Evolutionary conservation across 768 basidiomycete genomes (phyloP), one percentile per base, ranked within the genome.

Genomic region (Leucosporidium creatinivorum): DNA sequence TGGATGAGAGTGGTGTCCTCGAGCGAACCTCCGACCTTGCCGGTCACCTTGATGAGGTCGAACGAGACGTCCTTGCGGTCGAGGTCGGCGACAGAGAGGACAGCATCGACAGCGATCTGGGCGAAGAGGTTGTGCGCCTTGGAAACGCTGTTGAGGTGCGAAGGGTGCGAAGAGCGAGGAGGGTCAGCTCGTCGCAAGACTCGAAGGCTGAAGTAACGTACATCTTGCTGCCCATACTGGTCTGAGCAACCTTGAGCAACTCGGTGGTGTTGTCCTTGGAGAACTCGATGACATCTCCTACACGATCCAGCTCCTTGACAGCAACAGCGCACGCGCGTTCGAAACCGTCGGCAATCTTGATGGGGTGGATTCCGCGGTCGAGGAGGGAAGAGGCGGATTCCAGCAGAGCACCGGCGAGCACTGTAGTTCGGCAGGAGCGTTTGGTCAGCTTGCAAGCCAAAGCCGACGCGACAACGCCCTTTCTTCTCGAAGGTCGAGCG

Each of bases 291-390:
- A 81, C 84, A 82, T 99, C 96, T 19, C 91, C 90, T 65, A 96
- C 93, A 52, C 84, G 81, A 80, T 98, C 89, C 59, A 99, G 84
- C 70, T 98, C 87, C 75, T 87, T 85, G 55, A 98, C 86, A 18
- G 96, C 96, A 7, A 94, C 88, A 44, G 83, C 76, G 76, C 96
- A 98, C 47, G 96, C 96, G 63, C 85, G 87, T 80, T 99, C 96
- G 78, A 94, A 99, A 44, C 96, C 96, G 79, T 99, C 96, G 74
- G 96, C 96, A 75, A 99, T 98, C 63, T 94, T 88, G 78, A 98
- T 97, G 56, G 96, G 96, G 78, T 99, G 96, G 73, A 99, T 90
- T 44, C 96, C 96, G n/a, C 93, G 84, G 80, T 99, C 96, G n/a
- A 99, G 84, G n/a, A 99, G 83, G 6, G 86, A 83, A 80, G 97